Percentiles rank a stretch among this genome's conserved stretches.
phyloP scores from a whole-genome alignment of 768 basidiomycete species.

The Nidularia pulvinata region DNA sequence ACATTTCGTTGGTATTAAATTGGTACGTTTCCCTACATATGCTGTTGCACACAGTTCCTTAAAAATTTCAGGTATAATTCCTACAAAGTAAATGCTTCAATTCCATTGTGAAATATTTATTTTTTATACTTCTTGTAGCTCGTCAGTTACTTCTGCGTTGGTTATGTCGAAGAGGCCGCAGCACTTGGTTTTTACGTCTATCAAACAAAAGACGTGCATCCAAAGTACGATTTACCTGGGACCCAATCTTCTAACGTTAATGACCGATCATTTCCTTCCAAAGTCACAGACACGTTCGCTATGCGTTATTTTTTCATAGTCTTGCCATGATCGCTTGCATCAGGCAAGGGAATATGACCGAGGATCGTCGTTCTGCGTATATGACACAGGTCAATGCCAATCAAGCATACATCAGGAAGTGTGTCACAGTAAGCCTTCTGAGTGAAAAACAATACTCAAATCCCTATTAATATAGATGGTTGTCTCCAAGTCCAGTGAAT shows the following conservation, averaged over 20 bases:
- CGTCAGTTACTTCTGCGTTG: slow-evolving; percentile 64
- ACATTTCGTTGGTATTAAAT: slow-evolving; percentile 51
- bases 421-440: slow-evolving; percentile 8
- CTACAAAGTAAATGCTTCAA: slow-evolving; percentile 44
- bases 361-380: slow-evolving; percentile 35
- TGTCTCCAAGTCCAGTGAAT: slow-evolving; percentile 70
- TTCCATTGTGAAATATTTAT: background rate
- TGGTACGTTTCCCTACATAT: slow-evolving; percentile 38
- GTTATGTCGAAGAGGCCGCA: slow-evolving; percentile 58
- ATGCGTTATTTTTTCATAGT: slow-evolving; percentile 69
- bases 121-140: slow-evolving; percentile 30
- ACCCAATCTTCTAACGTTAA: too few species aligned
- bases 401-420: slow-evolving; percentile 63
- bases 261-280: background rate
- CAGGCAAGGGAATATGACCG: slow-evolving; percentile 37
- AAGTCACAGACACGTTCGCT: slow-evolving; percentile 71
- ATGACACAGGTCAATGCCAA: slow-evolving; percentile 58
- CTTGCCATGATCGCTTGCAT: slow-evolving; percentile 65
- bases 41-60: background rate
- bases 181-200: slow-evolving; percentile 64
- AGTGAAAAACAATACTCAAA: background rate
- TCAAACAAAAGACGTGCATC: slow-evolving; percentile 54
- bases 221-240: slow-evolving; percentile 46
- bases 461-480: slow-evolving; percentile 46
- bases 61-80: slow-evolving; percentile 52